Evolutionary conservation across 2,329 filamentous ascomycete species (phyloP), one percentile per base, ranked within the genome.

Genomic region (Penicillium crustosum): DNA sequence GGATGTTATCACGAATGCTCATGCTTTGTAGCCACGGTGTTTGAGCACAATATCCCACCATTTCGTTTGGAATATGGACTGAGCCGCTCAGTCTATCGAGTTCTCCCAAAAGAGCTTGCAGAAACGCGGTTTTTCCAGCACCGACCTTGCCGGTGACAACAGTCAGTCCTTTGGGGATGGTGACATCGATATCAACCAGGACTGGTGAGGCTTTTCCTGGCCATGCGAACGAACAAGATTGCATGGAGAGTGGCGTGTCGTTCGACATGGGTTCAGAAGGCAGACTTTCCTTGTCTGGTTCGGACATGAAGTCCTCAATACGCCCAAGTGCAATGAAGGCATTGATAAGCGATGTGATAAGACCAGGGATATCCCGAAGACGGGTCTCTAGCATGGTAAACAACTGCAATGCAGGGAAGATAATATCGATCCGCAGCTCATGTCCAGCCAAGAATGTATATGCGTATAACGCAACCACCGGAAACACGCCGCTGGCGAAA

Each of bases 261-360:
- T 78, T 29, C n/a, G 29, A 76, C 3, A 73, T 29, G 4, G 56
- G 39, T 4, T 50, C 52, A 47, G 57, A 72, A 29, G 83, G 80
- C 31, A 85, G 83, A 60, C 86, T 87, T 62, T 94, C 86, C 65
- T 91, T 91, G 67, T 96, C 86, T 0, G 90, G 90, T 72, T 96
- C 92, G 0, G 80, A 78, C 90, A 96, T 95, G 75, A 95, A 96
- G 23, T 84, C 82, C 67, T 96, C 89, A 21, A 96, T 91, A 63
- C 92, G 87, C 9, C 84, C 85, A 61, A 96, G 85, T 0, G 92
- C 89, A 19, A 96, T 88, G n/a, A 84, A 87, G 0, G 91, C 90
- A 66, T 96, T 95, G 63, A 95, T 82, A 5, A 93, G 76, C 0
- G 88, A 84, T 0, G 89, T 91, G 43, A 95, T 86, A 10, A 96